Evolutionary conservation across 2,329 filamentous ascomycete genomes (phyloP).

Genomic region (Coleophoma crateriformis): DNA sequence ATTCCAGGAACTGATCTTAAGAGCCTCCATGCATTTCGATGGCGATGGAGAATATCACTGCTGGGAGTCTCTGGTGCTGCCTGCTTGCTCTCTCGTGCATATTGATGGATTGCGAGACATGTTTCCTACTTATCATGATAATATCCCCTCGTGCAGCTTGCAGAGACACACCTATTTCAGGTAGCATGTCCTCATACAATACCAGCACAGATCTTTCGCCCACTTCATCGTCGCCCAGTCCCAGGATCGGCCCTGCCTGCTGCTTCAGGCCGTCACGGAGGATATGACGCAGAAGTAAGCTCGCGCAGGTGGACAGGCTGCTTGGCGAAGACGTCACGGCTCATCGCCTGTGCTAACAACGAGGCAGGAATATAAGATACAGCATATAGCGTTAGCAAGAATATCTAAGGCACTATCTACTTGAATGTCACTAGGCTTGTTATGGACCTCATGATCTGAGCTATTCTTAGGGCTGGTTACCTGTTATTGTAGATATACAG

Average conservation of each 20-base stretch:
- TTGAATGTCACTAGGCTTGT: conserved; percentile 6
- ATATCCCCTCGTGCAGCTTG: conserved; percentile 27
- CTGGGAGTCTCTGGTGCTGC: no score
- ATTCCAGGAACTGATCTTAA: no score
- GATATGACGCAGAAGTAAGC: conserved; percentile 26
- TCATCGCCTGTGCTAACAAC: conserved; percentile 10
- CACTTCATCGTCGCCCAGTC: conserved; percentile 23
- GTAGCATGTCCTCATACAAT: conserved; percentile 31
- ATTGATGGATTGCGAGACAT: no score
- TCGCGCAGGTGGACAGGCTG: conserved; percentile 35
- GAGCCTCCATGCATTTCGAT: no score
- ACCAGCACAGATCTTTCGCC: conserved; percentile 28
- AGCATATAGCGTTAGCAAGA: not conserved
- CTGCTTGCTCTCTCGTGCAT: no score
- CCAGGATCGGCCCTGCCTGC: conserved; percentile 7
- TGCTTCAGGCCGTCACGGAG: conserved; percentile 28
- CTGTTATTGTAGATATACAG: no score
- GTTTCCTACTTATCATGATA: conserved; percentile 23
- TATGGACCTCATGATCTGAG: conserved; percentile 8
- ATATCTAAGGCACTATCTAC: not conserved
- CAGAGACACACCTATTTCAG: conserved; percentile 19
- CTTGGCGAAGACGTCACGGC: conserved; percentile 32
- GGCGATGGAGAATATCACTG: no score
- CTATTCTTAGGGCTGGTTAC: not conserved
- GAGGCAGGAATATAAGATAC: conserved; percentile 2